Evolutionary conservation across 306 rosid genomes (phyloP), one percentile per base, ranked within the genome.

Genomic region (Prunus dulcis): DNA sequence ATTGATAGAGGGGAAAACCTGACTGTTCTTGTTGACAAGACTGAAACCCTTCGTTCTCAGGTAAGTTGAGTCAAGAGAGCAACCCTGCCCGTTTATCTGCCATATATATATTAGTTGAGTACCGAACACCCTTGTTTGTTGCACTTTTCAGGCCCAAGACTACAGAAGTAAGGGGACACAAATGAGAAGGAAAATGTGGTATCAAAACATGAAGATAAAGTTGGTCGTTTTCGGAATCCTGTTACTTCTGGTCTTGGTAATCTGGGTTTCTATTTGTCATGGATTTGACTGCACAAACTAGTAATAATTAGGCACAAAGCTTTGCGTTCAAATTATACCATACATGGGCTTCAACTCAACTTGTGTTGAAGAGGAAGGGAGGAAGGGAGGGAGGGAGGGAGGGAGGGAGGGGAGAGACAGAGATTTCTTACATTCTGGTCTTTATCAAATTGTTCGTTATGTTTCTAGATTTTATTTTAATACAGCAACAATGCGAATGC

Each of bases 161-260:
- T 95, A 78, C 83, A 90, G 84, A 87, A 85, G 57, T 23, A 77
- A 82, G 11, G 97, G 97, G 80, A 89, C 96, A 43, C 89, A 95
- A 38, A 28, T 95, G 63, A 87, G 89, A 56, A 86, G 90, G 78
- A 92, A 92, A 80, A 88, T 95, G 97, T 95, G 99, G 99, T 95
- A 89, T 76, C 97, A 95, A 77, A 95, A 95, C 84, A 95, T 95
- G 97, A 95, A 95, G 86, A 86, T 90, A 81, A 95, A 95, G 81
- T 74, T 95, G 85, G 88, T 89, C 69, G 90, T 95, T 82, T 84
- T 95, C 50, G 97, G 90, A 65, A 84, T 93, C 80, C 69, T 91
- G 85, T 67, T 93, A 82, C 79, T 87, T 65, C 88, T 93, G 51
- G 76, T 91, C 65, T 86, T 93, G 49, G 74, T 93, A 79, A 93